phyloP scores from a whole-genome alignment of 1,139 yeast genomes.

The Kluyveromyces sp. region DNA sequence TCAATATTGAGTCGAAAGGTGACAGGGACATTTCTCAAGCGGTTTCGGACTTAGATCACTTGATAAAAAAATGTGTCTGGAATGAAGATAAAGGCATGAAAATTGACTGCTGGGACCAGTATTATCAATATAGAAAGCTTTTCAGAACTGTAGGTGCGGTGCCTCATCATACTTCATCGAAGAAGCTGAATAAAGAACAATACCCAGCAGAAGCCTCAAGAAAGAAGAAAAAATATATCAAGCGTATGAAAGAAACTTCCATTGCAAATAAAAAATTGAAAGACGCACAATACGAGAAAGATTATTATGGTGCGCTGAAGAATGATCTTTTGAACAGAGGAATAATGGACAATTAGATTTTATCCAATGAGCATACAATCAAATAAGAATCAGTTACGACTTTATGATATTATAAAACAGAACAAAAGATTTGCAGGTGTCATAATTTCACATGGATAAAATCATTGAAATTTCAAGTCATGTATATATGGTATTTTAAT shows the following conservation, averaged over 20 bases:
- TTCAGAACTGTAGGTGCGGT: slow-evolving; percentile 21
- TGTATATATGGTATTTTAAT: no score
- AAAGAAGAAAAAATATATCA: slow-evolving; percentile 10
- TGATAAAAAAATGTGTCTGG: slow-evolving; percentile 8
- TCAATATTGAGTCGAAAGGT: slow-evolving; percentile 8
- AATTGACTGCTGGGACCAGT: slow-evolving; percentile 16
- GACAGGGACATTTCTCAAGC: slow-evolving; percentile 4
- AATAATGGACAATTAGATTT: neutral
- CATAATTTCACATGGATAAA: no score
- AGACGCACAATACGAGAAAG: slow-evolving; percentile 18
- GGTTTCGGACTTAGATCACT: slow-evolving; percentile 5
- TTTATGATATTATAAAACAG: no score
- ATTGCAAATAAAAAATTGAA: slow-evolving; percentile 19
- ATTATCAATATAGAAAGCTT: slow-evolving; percentile 10
- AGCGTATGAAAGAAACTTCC: slow-evolving; percentile 19
- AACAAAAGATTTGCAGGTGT: no score
- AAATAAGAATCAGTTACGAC: neutral
- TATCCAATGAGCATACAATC: neutral
- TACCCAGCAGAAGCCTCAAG: slow-evolving; percentile 9
- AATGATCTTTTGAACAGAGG: slow-evolving; percentile 15
- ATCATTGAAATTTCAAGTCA: no score
- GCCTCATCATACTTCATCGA: slow-evolving; percentile 10
- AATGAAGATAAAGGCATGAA: slow-evolving; percentile 5
- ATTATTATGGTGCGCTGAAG: slow-evolving; percentile 18
- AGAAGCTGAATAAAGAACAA: neutral